Evolutionary conservation across 495 filamentous ascomycete species (phyloP).

Genomic region (Usnea hakonensis): DNA sequence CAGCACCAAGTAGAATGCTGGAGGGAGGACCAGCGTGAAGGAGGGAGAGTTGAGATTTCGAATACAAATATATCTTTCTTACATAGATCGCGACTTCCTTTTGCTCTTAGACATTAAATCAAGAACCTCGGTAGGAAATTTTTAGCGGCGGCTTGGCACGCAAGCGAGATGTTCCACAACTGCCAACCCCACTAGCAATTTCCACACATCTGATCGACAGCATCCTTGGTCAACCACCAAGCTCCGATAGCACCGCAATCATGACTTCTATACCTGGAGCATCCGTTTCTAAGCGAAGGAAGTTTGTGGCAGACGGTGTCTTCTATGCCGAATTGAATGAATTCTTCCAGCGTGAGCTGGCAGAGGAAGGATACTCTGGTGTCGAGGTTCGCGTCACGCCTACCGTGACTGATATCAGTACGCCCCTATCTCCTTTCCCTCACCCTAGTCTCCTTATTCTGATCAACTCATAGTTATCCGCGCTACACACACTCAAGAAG

Average conservation of each 20-base stretch:
- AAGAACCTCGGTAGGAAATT: neutral
- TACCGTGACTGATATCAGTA: conserved; percentile 98
- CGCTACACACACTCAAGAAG: conserved; percentile 99
- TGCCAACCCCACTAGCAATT: conserved; percentile 24
- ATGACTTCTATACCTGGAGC: conserved; percentile 59
- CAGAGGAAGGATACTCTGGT: conserved; percentile 99
- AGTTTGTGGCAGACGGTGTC: conserved; percentile 99
- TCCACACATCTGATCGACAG: conserved; percentile 22
- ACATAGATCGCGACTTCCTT: neutral
- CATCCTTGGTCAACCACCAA: neutral
- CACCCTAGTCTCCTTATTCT: neutral
- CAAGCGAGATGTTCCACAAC: conserved; percentile 21
- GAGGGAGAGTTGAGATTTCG: neutral
- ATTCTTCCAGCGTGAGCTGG: conserved; percentile 99
- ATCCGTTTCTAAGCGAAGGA: conserved; percentile 91
- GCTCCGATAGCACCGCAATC: conserved; percentile 29
- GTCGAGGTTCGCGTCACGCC: conserved; percentile 99
- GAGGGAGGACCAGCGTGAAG: neutral
- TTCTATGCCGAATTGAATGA: conserved; percentile 99
- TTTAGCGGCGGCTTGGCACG: neutral
- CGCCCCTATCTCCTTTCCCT: conserved; percentile 23
- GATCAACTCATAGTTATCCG: conserved; percentile 65
- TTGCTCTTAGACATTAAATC: neutral
- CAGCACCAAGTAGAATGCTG: neutral
- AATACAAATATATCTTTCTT: neutral